Evolutionary conservation across 1,284 basidiomycete species (phyloP).

Genomic region (Sanghuangporus baumii): DNA sequence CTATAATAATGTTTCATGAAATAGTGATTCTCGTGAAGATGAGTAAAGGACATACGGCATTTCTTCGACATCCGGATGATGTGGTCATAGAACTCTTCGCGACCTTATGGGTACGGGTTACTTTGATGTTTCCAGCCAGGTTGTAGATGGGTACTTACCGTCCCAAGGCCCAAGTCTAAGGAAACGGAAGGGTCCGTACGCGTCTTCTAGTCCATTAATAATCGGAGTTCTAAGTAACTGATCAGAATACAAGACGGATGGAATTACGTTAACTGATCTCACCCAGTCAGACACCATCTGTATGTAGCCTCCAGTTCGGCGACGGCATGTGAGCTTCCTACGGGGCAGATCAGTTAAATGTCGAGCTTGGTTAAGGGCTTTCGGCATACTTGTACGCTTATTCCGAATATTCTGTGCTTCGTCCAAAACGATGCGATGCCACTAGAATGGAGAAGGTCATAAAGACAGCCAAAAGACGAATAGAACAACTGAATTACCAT

Average conservation of each 20-base stretch:
- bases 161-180: constrained; percentile 29
- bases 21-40: background rate
- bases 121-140: too few species aligned
- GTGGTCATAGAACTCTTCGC: constrained; percentile 39
- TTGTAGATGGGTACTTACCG: constrained; percentile 9
- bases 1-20: constrained; percentile 24
- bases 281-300: constrained; percentile 54
- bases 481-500: background rate
- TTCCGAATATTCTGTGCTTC: constrained; percentile 54
- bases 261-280: constrained; percentile 11
- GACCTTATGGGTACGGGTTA: constrained; percentile 28
- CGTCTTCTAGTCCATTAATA: constrained; percentile 46
- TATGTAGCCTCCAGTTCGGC: constrained; percentile 37
- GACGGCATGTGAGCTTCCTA: constrained; percentile 44
- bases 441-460: constrained; percentile 27
- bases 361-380: background rate
- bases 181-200: constrained; percentile 48
- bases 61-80: constrained; percentile 42
- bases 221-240: constrained; percentile 43
- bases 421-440: constrained; percentile 48
- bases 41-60: constrained; percentile 30
- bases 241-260: background rate
- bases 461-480: background rate
- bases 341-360: background rate
- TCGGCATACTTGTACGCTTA: constrained; percentile 38